Conservation (phyloP, 2,329 filamentous ascomycete genomes). For the Pseudopyricularia javanii region DNA sequence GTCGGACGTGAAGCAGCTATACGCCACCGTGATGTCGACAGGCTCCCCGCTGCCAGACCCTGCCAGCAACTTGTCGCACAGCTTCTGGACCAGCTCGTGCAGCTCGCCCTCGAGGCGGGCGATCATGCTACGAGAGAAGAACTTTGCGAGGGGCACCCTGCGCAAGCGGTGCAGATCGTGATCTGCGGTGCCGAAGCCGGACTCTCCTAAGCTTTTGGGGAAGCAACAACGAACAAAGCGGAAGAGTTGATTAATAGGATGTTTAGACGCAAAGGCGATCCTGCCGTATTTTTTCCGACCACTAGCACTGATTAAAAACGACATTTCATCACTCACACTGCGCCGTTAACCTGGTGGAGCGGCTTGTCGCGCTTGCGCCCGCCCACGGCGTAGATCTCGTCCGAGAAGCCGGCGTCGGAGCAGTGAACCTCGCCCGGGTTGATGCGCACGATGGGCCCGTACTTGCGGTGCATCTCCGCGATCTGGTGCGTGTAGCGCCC, state of each 20-base stretch:
- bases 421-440: conserved; percentile 18
- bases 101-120: conserved; percentile 8
- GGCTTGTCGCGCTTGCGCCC: conserved; percentile 6
- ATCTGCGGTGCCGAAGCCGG: conserved; percentile 7
- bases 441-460: conserved; percentile 10
- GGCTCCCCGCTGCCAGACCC: not conserved
- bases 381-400: conserved; percentile 10
- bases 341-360: not conserved
- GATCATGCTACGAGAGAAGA: conserved; percentile 11
- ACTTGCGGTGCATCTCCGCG: conserved; percentile 20
- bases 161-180: conserved; percentile 12
- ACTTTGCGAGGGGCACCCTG: conserved; percentile 9
- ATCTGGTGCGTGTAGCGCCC: conserved; percentile 22
- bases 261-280: not conserved
- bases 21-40: conserved; percentile 4
- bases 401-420: conserved; percentile 12
- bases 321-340: not conserved
- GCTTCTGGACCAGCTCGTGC: conserved; percentile 6
- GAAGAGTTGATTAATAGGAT: not conserved
- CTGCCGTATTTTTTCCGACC: not conserved
- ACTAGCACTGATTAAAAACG: not conserved
- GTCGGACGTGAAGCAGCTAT: conserved; percentile 12
- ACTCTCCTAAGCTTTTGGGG: conserved; percentile 3
- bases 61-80: conserved; percentile 7
- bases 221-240: not conserved